phyloP scores from a whole-genome alignment of 805 yeast species.

The Ogataea trehaloabstinens region DNA sequence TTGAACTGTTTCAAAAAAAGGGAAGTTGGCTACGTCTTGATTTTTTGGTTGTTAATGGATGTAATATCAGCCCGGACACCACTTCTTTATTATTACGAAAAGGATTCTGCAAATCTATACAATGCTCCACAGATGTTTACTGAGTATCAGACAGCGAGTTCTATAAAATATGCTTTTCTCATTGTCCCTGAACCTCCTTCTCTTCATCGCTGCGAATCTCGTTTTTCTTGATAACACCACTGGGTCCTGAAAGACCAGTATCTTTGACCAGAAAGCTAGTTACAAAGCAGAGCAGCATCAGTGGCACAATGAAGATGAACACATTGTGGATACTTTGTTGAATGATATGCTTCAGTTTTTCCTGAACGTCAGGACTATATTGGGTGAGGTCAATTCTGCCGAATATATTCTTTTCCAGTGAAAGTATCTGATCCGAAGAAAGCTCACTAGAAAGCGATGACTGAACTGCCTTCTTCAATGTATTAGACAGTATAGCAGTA shows the following conservation, averaged over 20 bases:
- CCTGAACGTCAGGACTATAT: conserved; percentile 24
- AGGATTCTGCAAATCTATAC: conserved; percentile 15
- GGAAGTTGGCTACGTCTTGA: conserved; percentile 16
- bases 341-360: conserved; percentile 25
- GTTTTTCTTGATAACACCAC: background rate
- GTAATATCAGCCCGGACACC: conserved; percentile 21
- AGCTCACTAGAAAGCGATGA: conserved; percentile 9
- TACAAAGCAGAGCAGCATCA: conserved; percentile 34
- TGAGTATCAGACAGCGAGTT: background rate
- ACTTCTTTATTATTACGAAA: conserved; percentile 7
- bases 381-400: conserved; percentile 26
- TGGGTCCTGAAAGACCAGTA: conserved; percentile 33
- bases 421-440: conserved; percentile 8
- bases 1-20: conserved; percentile 24
- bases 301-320: conserved; percentile 36
- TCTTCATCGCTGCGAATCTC: conserved; percentile 7
- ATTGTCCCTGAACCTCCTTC: background rate
- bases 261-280: conserved; percentile 36
- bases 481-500: conserved; percentile 29
- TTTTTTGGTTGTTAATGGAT: conserved; percentile 14
- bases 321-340: conserved; percentile 31
- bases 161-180: background rate
- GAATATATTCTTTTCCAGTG: conserved; percentile 32
- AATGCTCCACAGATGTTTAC: conserved; percentile 5
- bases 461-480: conserved; percentile 16